Percentiles rank a stretch among this genome's conserved stretches.
Conservation (phyloP, 768 basidiomycete genomes). For the Mycena venus region DNA sequence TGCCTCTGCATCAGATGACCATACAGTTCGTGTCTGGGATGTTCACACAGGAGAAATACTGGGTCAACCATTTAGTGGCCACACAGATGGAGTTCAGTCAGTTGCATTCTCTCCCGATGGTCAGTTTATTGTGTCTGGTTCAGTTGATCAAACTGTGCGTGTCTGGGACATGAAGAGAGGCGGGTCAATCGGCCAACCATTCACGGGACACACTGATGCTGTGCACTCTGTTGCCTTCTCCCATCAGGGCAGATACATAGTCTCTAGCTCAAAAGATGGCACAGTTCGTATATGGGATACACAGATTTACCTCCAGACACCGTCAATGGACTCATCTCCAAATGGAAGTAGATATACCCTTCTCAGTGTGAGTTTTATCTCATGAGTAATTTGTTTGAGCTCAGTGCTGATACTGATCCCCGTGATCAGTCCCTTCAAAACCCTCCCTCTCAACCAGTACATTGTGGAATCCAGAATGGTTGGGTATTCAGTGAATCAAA, state of each 20-base stretch:
- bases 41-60: neutral
- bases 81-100: neutral
- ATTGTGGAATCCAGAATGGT: neutral
- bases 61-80: neutral
- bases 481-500: neutral
- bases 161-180: neutral
- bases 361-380: no score
- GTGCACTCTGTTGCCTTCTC: neutral
- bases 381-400: no score
- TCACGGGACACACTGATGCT: neutral
- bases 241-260: neutral
- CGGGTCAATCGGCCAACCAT: neutral
- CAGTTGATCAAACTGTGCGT: neutral
- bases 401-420: no score
- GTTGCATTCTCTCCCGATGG: neutral
- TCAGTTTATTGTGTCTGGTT: neutral
- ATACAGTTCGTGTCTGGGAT: neutral
- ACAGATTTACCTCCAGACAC: neutral
- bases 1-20: neutral
- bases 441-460: neutral
- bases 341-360: no score
- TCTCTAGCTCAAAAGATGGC: neutral
- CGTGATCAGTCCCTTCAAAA: neutral
- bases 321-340: no score
- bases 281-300: neutral